phyloP scores from a whole-genome alignment of 139 green algal genomes.

The Chlorella sp. region DNA sequence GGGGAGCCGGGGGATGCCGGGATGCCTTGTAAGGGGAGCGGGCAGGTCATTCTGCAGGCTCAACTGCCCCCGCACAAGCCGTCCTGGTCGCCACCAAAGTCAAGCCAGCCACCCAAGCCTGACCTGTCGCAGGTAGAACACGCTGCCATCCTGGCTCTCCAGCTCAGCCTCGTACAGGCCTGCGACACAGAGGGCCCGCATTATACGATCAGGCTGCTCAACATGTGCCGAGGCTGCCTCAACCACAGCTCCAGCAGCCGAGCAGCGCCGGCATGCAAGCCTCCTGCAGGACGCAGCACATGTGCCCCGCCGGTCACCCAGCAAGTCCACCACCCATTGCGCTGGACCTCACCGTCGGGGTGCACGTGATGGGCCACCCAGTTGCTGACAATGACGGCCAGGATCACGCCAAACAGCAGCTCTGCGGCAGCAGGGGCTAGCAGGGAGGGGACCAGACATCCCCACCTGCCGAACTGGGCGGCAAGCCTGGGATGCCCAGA shows the following conservation, averaged over 20 bases:
- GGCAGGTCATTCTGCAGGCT: not conserved
- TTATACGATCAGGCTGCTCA: too few relatives aligned
- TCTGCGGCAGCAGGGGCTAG: slow-evolving; percentile 39
- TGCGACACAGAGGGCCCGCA: too few relatives aligned
- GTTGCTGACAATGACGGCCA: slow-evolving; percentile 78
- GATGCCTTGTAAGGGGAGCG: not conserved
- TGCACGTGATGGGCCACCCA: slow-evolving; percentile 81
- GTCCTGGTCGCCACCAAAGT: not conserved
- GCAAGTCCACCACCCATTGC: too few relatives aligned
- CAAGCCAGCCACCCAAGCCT: not conserved
- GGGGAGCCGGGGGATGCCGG: too few relatives aligned
- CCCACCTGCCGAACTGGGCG: too few relatives aligned
- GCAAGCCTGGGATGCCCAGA: too few relatives aligned
- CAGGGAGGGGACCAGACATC: too few relatives aligned
- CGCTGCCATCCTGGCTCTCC: slow-evolving; percentile 63
- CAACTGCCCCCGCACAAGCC: not conserved
- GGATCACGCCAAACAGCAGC: slow-evolving; percentile 87
- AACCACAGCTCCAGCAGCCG: too few relatives aligned
- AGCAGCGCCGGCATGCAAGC: too few relatives aligned
- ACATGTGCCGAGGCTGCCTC: too few relatives aligned
- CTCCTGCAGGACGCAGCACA: too few relatives aligned
- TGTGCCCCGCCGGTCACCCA: too few relatives aligned
- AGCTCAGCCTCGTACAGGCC: slow-evolving; percentile 92
- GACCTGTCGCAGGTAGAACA: slow-evolving; percentile 28
- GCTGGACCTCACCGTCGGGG: slow-evolving; percentile 64